These are phyloP conservation scores for Naganishia cerealis DNA, from an alignment of 1,284 basidiomycete species.

Conservation along the genomic window DNA sequence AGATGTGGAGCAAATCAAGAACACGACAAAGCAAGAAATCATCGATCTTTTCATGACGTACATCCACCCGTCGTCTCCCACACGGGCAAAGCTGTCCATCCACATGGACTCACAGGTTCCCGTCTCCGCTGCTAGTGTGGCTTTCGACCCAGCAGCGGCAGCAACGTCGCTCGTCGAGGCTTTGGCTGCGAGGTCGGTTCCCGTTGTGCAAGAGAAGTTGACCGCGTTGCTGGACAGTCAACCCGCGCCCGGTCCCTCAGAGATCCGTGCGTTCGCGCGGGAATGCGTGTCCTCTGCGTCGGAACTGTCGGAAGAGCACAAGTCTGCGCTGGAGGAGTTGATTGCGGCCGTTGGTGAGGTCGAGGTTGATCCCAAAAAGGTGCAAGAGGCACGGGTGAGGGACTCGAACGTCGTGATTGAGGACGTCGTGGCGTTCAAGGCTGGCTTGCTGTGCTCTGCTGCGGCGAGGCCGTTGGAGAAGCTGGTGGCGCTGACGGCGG, in stretches of 20 bases:
- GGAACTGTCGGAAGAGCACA: constrained; percentile 54
- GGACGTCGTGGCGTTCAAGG: constrained; percentile 73
- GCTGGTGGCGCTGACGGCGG: not conserved
- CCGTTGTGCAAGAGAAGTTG: constrained; percentile 60
- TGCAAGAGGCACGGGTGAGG: constrained; percentile 58
- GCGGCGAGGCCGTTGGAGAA: constrained; percentile 21
- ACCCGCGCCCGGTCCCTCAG: constrained; percentile 58
- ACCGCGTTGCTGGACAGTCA: constrained; percentile 50
- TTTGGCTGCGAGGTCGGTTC: constrained; percentile 61
- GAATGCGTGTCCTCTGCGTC: constrained; percentile 54
- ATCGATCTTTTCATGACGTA: constrained; percentile 69
- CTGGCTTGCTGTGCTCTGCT: constrained; percentile 53
- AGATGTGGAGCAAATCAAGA: constrained; percentile 66
- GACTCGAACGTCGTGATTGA: constrained; percentile 65
- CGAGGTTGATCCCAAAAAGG: constrained; percentile 45
- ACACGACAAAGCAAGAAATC: constrained; percentile 74
- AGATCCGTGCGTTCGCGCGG: constrained; percentile 63
- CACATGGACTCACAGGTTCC: constrained; percentile 67
- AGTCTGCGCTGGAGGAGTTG: constrained; percentile 58
- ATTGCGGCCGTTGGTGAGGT: constrained; percentile 60
- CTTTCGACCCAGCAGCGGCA: constrained; percentile 64
- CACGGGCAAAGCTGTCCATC: constrained; percentile 75
- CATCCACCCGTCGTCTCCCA: constrained; percentile 69
- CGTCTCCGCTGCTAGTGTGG: constrained; percentile 37
- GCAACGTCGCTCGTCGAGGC: constrained; percentile 65